Evolutionary conservation across 345 rosid species (phyloP).

Genomic region (Dimocarpus longan): DNA sequence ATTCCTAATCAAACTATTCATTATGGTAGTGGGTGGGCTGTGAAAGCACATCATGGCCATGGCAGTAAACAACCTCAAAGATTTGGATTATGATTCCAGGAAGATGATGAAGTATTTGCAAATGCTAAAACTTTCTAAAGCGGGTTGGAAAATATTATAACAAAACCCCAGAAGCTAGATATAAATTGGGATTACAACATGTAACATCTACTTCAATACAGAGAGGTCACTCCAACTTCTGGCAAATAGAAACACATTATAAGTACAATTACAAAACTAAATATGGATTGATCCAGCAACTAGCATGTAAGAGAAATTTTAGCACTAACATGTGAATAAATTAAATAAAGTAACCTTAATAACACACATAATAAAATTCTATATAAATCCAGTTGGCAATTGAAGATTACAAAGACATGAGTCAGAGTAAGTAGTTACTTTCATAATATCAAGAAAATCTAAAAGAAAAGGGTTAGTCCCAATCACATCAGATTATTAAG

Average conservation of each 20-base stretch:
- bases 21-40: too few relatives aligned
- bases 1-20: not conserved
- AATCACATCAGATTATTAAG: not conserved
- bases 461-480: not conserved
- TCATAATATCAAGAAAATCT: not conserved
- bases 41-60: not conserved
- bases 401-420: not conserved
- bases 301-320: not conserved
- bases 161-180: not conserved
- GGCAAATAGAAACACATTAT: not conserved
- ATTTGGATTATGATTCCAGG: not conserved
- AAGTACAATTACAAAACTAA: not conserved
- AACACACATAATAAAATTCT: not conserved
- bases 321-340: not conserved
- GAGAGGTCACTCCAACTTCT: not conserved
- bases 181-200: not conserved
- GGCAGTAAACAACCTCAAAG: not conserved
- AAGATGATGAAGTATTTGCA: not conserved
- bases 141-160: not conserved
- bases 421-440: too few relatives aligned
- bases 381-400: not conserved
- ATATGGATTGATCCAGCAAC: not conserved
- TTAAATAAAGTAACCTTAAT: not conserved
- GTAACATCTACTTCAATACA: not conserved
- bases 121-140: not conserved